These are phyloP conservation scores for Neurospora sp. DNA, from an alignment of 495 filamentous ascomycete genomes.

Conservation along the genomic window DNA sequence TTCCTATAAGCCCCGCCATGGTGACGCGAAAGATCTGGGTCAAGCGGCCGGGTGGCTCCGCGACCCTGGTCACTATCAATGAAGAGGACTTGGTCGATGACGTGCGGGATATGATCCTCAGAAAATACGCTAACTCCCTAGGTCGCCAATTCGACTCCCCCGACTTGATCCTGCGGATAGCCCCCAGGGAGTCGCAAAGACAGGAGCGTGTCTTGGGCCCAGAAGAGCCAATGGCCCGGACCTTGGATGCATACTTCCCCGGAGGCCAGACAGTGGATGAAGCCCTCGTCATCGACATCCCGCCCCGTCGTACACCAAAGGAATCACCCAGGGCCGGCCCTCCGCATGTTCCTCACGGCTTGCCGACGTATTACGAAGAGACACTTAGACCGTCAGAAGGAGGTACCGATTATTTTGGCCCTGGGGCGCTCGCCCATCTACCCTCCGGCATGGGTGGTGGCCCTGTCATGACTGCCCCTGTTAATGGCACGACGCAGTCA, in stretches of 20 bases:
- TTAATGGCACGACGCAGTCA: slow-evolving; percentile 22
- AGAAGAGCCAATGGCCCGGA: slow-evolving; percentile 71
- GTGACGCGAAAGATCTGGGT: slow-evolving; percentile 87
- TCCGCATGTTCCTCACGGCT: slow-evolving; percentile 33
- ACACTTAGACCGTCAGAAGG: slow-evolving; percentile 54
- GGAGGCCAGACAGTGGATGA: slow-evolving; percentile 85
- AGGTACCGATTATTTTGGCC: slow-evolving; percentile 80
- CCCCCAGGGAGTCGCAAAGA: slow-evolving; percentile 75
- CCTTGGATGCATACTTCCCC: slow-evolving; percentile 77
- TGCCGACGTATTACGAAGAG: slow-evolving; percentile 52
- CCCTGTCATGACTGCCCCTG: slow-evolving; percentile 15
- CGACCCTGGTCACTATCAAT: slow-evolving; percentile 74
- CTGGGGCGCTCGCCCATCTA: slow-evolving; percentile 54
- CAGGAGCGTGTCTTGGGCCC: slow-evolving; percentile 67
- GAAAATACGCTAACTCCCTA: slow-evolving; percentile 87
- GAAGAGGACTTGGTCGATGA: slow-evolving; percentile 93
- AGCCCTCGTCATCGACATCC: slow-evolving; percentile 84
- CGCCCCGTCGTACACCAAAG: slow-evolving; percentile 68
- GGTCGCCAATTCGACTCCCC: slow-evolving; percentile 83
- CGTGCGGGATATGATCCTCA: slow-evolving; percentile 81
- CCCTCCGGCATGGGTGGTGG: slow-evolving; percentile 20
- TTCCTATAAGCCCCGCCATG: slow-evolving; percentile 42
- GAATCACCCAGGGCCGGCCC: slow-evolving; percentile 55
- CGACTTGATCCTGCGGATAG: slow-evolving; percentile 75
- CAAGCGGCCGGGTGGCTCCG: slow-evolving; percentile 69